Evolutionary conservation across 257 asterid genomes (phyloP), one percentile per base, ranked within the genome.

Genomic region (Lavandula angustifolia): DNA sequence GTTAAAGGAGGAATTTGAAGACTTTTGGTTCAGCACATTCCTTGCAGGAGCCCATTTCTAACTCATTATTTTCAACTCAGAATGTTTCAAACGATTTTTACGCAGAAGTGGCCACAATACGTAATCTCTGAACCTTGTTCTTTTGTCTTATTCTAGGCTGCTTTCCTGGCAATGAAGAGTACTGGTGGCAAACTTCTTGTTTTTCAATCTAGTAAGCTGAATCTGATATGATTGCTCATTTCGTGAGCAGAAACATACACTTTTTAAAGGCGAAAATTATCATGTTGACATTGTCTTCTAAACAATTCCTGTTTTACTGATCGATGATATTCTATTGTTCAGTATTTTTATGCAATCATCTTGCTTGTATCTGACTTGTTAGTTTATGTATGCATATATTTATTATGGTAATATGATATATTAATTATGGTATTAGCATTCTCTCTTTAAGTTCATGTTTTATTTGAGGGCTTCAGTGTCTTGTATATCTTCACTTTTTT

Each of bases 171-270:
- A 5, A 79, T 92, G 87, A 87, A 87, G 81, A 79, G 75, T 50
- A 85, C 95, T 47, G 98, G 98, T 13, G 98, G 98, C 69, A 91
- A 88, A 69, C 95, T 91, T 68, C 94, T 91, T 57, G 96, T 91
- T 65, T 91, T 91, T 82, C 95, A 88, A 73, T 91, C 98, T 60
- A 89, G 96, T 75, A 81, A 79, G 79, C 62, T 73, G 35, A 29
- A 54, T 5, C 49, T 29, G 43, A 58, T 58, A 38, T 54, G 51
- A 42, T 52, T 31, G 64, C 53, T 54, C 53, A 54, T 62, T 9
- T 35, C 63, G 35, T 67, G 48, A 47, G 31, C 31, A 32, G 66
- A 40, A 38, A 32, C 17, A 40, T 40, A 18, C 4, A 7, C 43
- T 22, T 12, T 2, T 50, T 50, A 50, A 52, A 22, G 37, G 16